Evolutionary conservation across 768 basidiomycete species (phyloP), one percentile per base, ranked within the genome.

Genomic region (Dacryopinax primogenitus): DNA sequence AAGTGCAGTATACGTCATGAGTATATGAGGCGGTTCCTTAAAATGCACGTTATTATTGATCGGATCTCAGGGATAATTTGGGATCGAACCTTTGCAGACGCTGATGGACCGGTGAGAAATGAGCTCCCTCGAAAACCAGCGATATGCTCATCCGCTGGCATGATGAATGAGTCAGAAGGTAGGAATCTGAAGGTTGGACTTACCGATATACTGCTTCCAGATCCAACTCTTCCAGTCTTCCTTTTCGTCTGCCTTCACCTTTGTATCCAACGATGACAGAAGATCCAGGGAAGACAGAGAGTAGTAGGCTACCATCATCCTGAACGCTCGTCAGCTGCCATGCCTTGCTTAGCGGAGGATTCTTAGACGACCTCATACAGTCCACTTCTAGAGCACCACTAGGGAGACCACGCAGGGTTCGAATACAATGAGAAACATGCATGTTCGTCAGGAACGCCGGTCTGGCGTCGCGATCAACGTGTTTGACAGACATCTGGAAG

Each of bases 1-100:
- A 12, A 99, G 73, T 0, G 93, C 91, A 0, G 92, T 91, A 71
- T 98, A 99, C 7, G 94, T 93, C 82, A 92, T 90, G 64, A 96
- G 91, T 16, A 97, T 77, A 73, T 97, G 88, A 0, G 90, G 88
- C 18, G 82, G 80, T 68, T 88, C 82, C 71, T 84, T 64, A 15
- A 33, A 4, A n/a, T 32, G 26, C 3, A 71, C 62, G 33, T 65
- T 33, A 39, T 47, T 51, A 34, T 37, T 69, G 64, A 70, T 65
- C 66, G 34, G 34, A 66, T 33, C 33, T 13, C 21, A 47, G 34
- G 12, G 35, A 32, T 45, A 30, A 61, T 26, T 45, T 36, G 23
- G 28, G 30, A 1, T n/a, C 26, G n/a, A 33, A 23, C 66, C 71
- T 9, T 30, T 63, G 39, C 41, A 41, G n/a, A 66, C 69, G 28